Evolutionary conservation across 169 alveolate species (phyloP), one percentile per base, ranked within the genome.

Genomic region (Cryptosporidium felis): DNA sequence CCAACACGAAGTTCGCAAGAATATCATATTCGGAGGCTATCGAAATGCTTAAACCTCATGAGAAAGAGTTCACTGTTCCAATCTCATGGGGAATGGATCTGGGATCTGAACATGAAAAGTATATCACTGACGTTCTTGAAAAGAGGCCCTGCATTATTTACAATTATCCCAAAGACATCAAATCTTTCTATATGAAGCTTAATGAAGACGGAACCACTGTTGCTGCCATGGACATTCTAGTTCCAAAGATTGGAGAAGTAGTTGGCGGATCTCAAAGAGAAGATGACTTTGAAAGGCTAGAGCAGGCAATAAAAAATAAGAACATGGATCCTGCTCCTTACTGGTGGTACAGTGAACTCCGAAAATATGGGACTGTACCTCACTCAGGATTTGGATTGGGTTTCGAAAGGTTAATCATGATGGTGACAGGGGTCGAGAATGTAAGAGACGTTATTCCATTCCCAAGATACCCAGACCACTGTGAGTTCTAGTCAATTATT

Each of bases 361-460:
- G 99, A 88, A 93, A 91, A 89, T 98, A 93, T 89, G 99, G 99
- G 45, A 91, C 99, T 10, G 96, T 96, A 41, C 99, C 99, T 12
- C 99, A 97, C 80, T 92, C 98, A 10, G 99, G 99, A 34, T 98
- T 98, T 82, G 99, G 99, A n/a, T 94, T 98, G 41, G 98, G 98
- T 21, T 96, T 98, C 89, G 99, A 98, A 94, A 93, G 99, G 62
- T 91, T 98, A 16, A 94, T 97, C 59, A 96, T 97, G 99, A 92
- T 97, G 94, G 97, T 95, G n/a, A 97, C 99, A 16, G 99, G 99
- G 30, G 95, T 97, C 21, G 98, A 97, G 46, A 98, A 98, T 94
- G 97, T 98, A 65, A 94, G 99, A 91, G 99, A 98, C 91, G 99
- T 96, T 30, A 97, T 98, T 61, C 99, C 99, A 1, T 98, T 94